Evolutionary conservation across 2,329 filamentous ascomycete species (phyloP), one percentile per base, ranked within the genome.

Genomic region (Botrytis byssoidea): DNA sequence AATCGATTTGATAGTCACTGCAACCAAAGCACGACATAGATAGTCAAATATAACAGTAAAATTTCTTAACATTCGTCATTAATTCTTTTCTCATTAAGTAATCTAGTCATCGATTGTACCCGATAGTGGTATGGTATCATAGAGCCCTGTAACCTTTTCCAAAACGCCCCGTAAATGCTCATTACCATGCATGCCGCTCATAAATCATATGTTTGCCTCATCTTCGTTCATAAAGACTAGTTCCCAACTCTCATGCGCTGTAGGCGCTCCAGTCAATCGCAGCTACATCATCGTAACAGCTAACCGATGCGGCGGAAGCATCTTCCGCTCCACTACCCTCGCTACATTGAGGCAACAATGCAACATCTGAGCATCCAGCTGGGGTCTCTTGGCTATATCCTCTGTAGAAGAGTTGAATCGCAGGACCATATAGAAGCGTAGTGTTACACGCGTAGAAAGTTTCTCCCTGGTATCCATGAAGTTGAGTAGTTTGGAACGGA

Each of bases 401-500:
- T 72, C 86, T 79, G 40, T 83, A 79, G 71, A 83, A 79, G 59
- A 83, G 83, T 61, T 83, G 77, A 64, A 77, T 68, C 0, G 76
- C 77, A 37, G 77, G 74, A 76, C 86, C 86, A 79, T 86, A 87
- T 2, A 81, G 76, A 4, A 86, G 75, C 5, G 75, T 79, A 57
- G 83, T 82, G 65, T 83, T 81, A 77, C 86, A 88, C 20, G 84
- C 85, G 20, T 84, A 78, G 73, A 81, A 86, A 0, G 80, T 82
- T 12, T 82, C 80, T 6, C 79, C 80, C 6, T 72, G 78, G 25
- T 73, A 65, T 0, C 72, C 79, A 9, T 79, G 80, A 1, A 78
- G 63, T 35, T 79, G 78, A 35, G 80, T 75, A 73, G 82, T 83
- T 0, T 81, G 81, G 75, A 82, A 81, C 4, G 83, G 83, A 72